Conservation (phyloP, 176 grass and related monocot genomes). For the Pharus latifolius region DNA sequence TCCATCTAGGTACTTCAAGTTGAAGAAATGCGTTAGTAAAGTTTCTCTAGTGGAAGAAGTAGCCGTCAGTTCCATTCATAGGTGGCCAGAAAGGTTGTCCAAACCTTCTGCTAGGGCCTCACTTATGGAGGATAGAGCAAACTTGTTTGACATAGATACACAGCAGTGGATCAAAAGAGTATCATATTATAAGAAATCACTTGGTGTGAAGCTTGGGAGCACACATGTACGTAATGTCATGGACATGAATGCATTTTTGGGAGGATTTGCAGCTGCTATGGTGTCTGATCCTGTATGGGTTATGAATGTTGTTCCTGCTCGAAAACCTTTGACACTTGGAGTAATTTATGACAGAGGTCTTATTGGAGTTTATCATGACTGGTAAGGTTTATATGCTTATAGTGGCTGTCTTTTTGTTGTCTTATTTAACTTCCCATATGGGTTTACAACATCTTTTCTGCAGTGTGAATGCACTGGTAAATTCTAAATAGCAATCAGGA, state of each 20-base stretch:
- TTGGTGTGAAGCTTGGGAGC: conserved; percentile 65
- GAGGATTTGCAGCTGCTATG: conserved; percentile 66
- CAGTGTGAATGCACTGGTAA: not conserved
- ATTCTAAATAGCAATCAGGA: not conserved
- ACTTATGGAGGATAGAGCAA: conserved; percentile 35
- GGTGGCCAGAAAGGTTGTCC: conserved; percentile 73
- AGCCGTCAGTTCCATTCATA: conserved; percentile 48
- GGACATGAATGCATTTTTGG: conserved; percentile 93
- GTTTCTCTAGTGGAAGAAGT: conserved; percentile 32
- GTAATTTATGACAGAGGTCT: conserved; percentile 82
- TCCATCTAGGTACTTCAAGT: conserved; percentile 62
- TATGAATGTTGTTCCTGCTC: conserved; percentile 87
- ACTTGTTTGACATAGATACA: conserved; percentile 58
- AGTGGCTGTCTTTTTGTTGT: too few species aligned
- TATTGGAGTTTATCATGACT: conserved; percentile 93
- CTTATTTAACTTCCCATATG: not conserved
- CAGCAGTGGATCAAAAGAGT: conserved; percentile 57
- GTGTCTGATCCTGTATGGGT: conserved; percentile 77
- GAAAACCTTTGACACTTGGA: conserved; percentile 59
- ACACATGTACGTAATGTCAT: conserved; percentile 55
- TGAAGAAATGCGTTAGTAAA: conserved; percentile 71
- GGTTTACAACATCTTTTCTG: too few species aligned
- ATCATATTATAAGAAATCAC: conserved; percentile 73
- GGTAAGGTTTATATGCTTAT: conserved; percentile 27
- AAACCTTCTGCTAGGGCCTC: conserved; percentile 59